Conservation (phyloP, 2,329 filamentous ascomycete genomes). For the Sclerotinia trifoliorum region DNA sequence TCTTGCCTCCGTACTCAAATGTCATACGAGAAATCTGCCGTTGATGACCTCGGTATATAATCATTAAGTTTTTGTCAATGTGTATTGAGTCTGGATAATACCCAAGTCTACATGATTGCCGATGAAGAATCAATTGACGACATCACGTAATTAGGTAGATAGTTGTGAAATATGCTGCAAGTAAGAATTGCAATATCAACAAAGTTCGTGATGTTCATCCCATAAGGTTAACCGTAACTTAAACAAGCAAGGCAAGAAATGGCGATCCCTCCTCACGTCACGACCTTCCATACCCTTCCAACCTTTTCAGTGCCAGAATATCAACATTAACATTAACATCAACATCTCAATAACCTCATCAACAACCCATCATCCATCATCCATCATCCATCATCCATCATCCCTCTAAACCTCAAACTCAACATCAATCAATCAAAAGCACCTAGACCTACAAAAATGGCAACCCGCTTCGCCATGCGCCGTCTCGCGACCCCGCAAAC, state of each 20-base stretch:
- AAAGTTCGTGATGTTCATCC: no score
- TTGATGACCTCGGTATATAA: not conserved
- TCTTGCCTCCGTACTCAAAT: not conserved
- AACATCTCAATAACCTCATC: not conserved
- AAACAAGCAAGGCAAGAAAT: constrained; percentile 10
- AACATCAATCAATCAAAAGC: constrained; percentile 2
- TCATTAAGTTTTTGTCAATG: not conserved
- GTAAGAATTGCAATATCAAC: not conserved
- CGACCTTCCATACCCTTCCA: constrained; percentile 15
- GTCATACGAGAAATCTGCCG: not conserved
- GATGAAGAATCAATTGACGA: not conserved
- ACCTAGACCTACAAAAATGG: constrained; percentile 28
- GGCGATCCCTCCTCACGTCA: constrained; percentile 1
- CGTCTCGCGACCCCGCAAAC: constrained; percentile 28
- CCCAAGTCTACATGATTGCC: not conserved
- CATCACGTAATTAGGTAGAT: not conserved
- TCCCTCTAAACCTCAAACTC: no score
- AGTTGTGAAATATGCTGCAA: not conserved
- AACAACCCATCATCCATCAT: not conserved
- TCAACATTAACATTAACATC: not conserved
- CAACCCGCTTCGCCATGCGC: constrained; percentile 31
- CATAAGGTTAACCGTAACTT: not conserved
- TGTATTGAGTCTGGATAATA: no score
- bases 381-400: not conserved
- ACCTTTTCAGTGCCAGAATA: not conserved